Percentiles rank a stretch among this genome's conserved stretches.
These are phyloP conservation scores for Physcomitrium patens DNA, from an alignment of 225 moss, liverwort and hornwort genomes.

Conservation along the genomic window DNA sequence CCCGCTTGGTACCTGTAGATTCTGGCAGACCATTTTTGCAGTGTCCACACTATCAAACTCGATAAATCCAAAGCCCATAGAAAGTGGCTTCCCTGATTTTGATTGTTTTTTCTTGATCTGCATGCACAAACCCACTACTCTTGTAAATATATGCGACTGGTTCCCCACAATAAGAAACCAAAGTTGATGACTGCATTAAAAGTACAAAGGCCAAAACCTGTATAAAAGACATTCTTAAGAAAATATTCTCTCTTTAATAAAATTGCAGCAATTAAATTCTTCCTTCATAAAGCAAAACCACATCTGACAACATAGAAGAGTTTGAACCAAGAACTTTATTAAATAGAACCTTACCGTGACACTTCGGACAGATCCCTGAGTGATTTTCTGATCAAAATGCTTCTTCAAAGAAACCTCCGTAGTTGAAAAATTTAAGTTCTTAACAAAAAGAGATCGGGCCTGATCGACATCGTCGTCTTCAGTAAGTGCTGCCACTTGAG, in stretches of 20 bases:
- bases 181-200: slow-evolving; percentile 7
- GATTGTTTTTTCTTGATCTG: slow-evolving; percentile 89
- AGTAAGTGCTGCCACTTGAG: slow-evolving; percentile 60
- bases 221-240: background rate
- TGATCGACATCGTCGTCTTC: slow-evolving; percentile 73
- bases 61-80: slow-evolving; percentile 98
- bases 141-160: slow-evolving; percentile 17
- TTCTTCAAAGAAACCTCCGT: slow-evolving; percentile 73
- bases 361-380: slow-evolving; percentile 66
- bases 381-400: slow-evolving; percentile 74
- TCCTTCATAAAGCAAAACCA: background rate
- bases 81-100: slow-evolving; percentile 78
- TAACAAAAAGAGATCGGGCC: slow-evolving; percentile 89
- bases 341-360: slow-evolving; percentile 57
- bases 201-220: background rate
- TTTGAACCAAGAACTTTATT: too few relatives aligned
- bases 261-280: background rate
- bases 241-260: background rate
- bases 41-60: slow-evolving; percentile 84
- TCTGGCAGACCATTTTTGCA: slow-evolving; percentile 80
- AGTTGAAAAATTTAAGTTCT: slow-evolving; percentile 88
- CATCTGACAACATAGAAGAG: too few relatives aligned
- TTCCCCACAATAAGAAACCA: slow-evolving; percentile 10
- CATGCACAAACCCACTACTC: slow-evolving; percentile 19
- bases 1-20: slow-evolving; percentile 63